Conservation (phyloP, 164 flowering plant genomes). For the Echeveria elegans region DNA sequence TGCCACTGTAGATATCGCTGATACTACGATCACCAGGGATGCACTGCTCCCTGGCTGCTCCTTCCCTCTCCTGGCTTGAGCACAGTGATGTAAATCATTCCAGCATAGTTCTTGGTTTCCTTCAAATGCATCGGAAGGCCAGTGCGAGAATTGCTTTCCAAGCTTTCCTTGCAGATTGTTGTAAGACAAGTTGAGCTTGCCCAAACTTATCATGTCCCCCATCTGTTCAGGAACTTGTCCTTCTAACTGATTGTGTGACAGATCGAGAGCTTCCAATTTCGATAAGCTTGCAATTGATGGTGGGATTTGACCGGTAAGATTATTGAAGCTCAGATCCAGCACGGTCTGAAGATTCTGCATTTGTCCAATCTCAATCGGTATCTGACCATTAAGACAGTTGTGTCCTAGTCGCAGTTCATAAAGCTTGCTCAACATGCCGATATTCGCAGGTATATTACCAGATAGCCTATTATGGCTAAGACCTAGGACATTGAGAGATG, state of each 20-base stretch:
- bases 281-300: conserved; percentile 43
- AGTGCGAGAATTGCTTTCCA: conserved; percentile 44
- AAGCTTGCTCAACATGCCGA: conserved; percentile 62
- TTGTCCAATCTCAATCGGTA: conserved; percentile 64
- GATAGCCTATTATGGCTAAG: conserved; percentile 45
- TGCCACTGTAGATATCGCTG: conserved; percentile 39
- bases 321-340: conserved; percentile 78
- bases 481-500: conserved; percentile 60
- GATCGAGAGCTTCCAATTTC: conserved; percentile 76
- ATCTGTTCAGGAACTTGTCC: conserved; percentile 66
- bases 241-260: conserved; percentile 64
- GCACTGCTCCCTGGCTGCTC: conserved; percentile 20
- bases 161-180: conserved; percentile 68
- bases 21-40: conserved; percentile 35
- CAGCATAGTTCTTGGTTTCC: conserved; percentile 77
- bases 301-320: conserved; percentile 67
- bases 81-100: conserved; percentile 43
- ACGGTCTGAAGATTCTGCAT: conserved; percentile 70
- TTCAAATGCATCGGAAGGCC: conserved; percentile 65
- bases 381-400: conserved; percentile 53
- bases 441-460: conserved; percentile 51
- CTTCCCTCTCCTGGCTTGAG: background rate
- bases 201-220: conserved; percentile 72
- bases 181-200: conserved; percentile 65
- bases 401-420: conserved; percentile 62